Evolutionary conservation across 2,329 filamentous ascomycete species (phyloP), one percentile per base, ranked within the genome.

Genomic region (Diaporthe longicolla): DNA sequence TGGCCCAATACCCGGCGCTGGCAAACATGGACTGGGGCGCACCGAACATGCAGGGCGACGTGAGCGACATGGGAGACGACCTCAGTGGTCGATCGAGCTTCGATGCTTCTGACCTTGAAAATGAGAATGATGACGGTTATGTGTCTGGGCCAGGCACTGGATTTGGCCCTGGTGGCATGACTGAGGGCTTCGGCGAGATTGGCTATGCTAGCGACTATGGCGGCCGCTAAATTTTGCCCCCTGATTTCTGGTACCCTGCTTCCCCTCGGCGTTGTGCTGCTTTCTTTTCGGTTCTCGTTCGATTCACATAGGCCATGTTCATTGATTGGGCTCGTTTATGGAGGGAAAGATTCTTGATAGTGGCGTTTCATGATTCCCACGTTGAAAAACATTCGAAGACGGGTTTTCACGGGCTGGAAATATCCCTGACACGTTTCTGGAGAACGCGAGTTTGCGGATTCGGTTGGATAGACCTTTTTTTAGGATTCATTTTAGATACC

Each of bases 1-100:
- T 98, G 52, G 93, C 94, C 24, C 97, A 98, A 80, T 98, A 98
- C 82, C 97, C 97, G 17, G 95, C 95, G 5, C 86, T 99, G n/a
- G 95, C 95, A 32, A 93, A 92, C 71, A 89, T 98, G 81, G 95
- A 96, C 80, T 98, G 96, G 95, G 89, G 89, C 24, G 81, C 84
- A 15, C 80, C 83, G 26, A 89, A 92, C 70, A 89, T 97, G 81
- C 89, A 92, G 55, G 89, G 93, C 24, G 90, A 90, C n/a, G 90
- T 92, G 40, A 89, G 93, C n/a, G 91, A 91, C 24, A 88, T 92
- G 74, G 93, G 95, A 54, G 93, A 94, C 66, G 94, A 94, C 75
- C 84, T 93, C n/a, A 94, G 92, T 78, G 93, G 93, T 0, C 89
- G 93, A 70, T 95, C 93, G 77, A 95, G 93, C 77, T 97, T 96